Percentiles rank a stretch among this genome's conserved stretches.
Evolutionary conservation across 2,329 filamentous ascomycete genomes (phyloP).

Genomic region (Exophiala sp.): DNA sequence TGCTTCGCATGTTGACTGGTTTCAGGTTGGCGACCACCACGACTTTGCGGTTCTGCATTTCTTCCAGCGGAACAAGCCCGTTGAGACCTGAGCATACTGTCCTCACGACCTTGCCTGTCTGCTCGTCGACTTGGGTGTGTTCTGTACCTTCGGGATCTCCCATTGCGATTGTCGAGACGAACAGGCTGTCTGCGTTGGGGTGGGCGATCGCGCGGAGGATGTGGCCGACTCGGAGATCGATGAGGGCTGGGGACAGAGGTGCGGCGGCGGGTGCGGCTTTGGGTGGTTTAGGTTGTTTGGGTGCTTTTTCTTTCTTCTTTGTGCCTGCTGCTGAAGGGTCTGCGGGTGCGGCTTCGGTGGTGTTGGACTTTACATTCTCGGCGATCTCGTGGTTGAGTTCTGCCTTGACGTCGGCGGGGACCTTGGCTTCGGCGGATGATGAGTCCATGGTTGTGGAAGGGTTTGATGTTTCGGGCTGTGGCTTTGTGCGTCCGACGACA

Average conservation of each 20-base stretch:
- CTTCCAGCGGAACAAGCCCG: conserved; percentile 83
- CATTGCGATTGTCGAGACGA: conserved; percentile 91
- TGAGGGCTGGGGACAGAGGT: conserved; percentile 76
- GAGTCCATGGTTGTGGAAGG: conserved; percentile 12
- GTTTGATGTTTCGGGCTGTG: conserved; percentile 11
- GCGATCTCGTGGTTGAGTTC: conserved; percentile 34
- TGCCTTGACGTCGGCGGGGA: conserved; percentile 25
- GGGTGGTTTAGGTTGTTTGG: conserved; percentile 85
- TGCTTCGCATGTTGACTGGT: conserved; percentile 96
- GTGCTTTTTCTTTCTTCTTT: conserved; percentile 72
- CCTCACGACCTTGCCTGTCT: conserved; percentile 84
- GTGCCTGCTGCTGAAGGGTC: conserved; percentile 31
- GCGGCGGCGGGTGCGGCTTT: conserved; percentile 65
- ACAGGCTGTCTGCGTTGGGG: conserved; percentile 94
- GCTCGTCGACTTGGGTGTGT: conserved; percentile 73
- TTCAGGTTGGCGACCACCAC: conserved; percentile 97
- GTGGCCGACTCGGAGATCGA: conserved; percentile 94
- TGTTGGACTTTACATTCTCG: conserved; percentile 25
- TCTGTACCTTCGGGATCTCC: conserved; percentile 82
- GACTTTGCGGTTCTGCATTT: conserved; percentile 96
- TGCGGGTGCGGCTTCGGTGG: conserved; percentile 18
- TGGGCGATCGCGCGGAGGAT: conserved; percentile 95
- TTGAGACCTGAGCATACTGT: conserved; percentile 97
- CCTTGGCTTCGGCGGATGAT: conserved; percentile 4
- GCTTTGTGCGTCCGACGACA: conserved; percentile 30